phyloP scores from a whole-genome alignment of 495 filamentous ascomycete genomes.

The Aspergillus kassunensis region DNA sequence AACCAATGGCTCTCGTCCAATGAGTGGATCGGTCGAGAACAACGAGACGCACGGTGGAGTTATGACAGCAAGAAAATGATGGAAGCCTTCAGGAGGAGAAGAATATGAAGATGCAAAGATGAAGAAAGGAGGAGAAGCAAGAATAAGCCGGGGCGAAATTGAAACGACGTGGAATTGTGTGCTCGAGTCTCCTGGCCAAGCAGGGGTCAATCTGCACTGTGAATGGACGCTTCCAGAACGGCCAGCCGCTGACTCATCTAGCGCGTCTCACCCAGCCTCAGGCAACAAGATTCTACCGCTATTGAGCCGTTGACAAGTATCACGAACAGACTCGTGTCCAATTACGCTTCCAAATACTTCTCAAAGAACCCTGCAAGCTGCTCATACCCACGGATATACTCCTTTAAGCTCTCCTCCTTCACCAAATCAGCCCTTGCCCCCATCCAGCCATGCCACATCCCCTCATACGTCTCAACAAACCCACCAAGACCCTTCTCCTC shows the following conservation, averaged over 20 bases:
- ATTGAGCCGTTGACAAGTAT: too few species aligned
- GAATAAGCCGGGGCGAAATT: not conserved
- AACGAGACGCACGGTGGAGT: constrained; percentile 6
- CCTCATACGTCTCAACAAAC: constrained; percentile 47
- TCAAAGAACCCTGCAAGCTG: constrained; percentile 44
- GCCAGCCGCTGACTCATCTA: constrained; percentile 4
- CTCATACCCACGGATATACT: constrained; percentile 49
- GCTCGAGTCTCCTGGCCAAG: not conserved
- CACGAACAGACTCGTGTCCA: too few species aligned
- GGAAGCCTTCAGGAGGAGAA: not conserved
- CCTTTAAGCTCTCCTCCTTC: constrained; percentile 43
- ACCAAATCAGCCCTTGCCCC: constrained; percentile 53
- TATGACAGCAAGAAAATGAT: not conserved
- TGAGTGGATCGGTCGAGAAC: constrained; percentile 9
- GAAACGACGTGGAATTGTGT: constrained; percentile 3
- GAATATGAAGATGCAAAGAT: not conserved
- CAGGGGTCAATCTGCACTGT: constrained; percentile 1
- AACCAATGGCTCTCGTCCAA: constrained; percentile 14
- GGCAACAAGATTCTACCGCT: not conserved
- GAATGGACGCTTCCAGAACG: constrained; percentile 8
- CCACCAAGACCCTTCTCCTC: constrained; percentile 33
- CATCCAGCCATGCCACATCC: constrained; percentile 63
- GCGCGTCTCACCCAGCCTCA: too few species aligned
- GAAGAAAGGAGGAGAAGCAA: not conserved
- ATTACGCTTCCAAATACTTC: constrained; percentile 25